phyloP scores from a whole-genome alignment of 106 monocot genomes.

The Dendrobium catenatum region DNA sequence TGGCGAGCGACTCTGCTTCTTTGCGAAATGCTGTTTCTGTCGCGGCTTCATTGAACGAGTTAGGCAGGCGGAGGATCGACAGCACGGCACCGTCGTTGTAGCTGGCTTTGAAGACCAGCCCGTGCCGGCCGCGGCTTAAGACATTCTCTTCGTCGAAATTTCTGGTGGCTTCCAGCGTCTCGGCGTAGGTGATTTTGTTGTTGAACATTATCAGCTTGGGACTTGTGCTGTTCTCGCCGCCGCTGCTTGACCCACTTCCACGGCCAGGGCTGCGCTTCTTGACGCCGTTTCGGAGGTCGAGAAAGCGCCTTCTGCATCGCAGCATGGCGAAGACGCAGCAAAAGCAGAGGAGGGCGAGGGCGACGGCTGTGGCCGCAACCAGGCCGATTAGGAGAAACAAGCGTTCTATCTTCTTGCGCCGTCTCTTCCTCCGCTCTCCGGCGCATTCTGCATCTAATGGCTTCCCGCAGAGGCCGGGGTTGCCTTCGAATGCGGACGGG shows the following conservation, averaged over 20 bases:
- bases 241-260: conserved; percentile 57
- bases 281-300: conserved; percentile 30
- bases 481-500: conserved; percentile 37
- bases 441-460: conserved; percentile 51
- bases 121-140: conserved; percentile 75
- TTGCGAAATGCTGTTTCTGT: conserved; percentile 63
- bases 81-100: conserved; percentile 77
- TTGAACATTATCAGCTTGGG: conserved; percentile 85
- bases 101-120: conserved; percentile 87
- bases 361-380: conserved; percentile 20
- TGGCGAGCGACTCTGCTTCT: conserved; percentile 76
- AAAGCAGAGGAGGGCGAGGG: conserved; percentile 43
- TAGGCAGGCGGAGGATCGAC: conserved; percentile 69
- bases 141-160: conserved; percentile 94
- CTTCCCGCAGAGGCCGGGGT: conserved; percentile 59
- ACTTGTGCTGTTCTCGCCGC: conserved; percentile 21
- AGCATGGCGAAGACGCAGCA: conserved; percentile 38
- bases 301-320: conserved; percentile 44
- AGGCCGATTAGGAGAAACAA: conserved; percentile 39
- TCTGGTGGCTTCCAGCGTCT: conserved; percentile 75
- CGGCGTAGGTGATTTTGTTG: conserved; percentile 71
- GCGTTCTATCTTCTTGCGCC: conserved; percentile 17
- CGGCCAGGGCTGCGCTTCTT: conserved; percentile 63
- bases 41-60: conserved; percentile 29
- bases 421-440: neutral